Evolutionary conservation across 768 basidiomycete genomes (phyloP).

Genomic region (Calocera viscosa): DNA sequence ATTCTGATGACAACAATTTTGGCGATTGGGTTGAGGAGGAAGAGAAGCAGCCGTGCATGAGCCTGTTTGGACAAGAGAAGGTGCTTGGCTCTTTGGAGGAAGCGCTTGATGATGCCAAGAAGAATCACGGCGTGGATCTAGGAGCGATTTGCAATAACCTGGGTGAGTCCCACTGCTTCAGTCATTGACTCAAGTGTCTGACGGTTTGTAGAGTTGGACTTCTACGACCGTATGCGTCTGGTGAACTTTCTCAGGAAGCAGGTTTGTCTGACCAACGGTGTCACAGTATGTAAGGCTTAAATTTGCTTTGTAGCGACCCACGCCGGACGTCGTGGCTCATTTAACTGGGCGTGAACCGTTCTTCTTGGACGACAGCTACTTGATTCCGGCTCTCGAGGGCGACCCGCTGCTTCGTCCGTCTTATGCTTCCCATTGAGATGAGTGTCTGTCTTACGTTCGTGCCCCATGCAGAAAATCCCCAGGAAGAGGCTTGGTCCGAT

Average conservation of each 20-base stretch:
- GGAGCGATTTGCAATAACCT: constrained; percentile 38
- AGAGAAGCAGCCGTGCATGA: background rate
- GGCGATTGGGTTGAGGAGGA: constrained; percentile 4
- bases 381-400: constrained; percentile 69
- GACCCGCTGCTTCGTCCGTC: constrained; percentile 79
- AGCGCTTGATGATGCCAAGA: constrained; percentile 50
- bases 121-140: constrained; percentile 51
- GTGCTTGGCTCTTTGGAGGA: constrained; percentile 46
- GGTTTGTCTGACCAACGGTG: constrained; percentile 29
- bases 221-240: constrained; percentile 63
- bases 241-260: constrained; percentile 79
- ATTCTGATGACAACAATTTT: constrained; percentile 1
- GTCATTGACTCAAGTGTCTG: background rate
- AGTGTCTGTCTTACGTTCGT: constrained; percentile 9
- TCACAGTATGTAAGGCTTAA: constrained; percentile 3
- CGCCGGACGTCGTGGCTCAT: constrained; percentile 33
- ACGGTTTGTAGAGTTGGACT: constrained; percentile 48
- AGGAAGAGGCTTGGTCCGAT: constrained; percentile 63
- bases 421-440: background rate
- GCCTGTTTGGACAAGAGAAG: constrained; percentile 31
- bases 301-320: constrained; percentile 37
- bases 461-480: constrained; percentile 44
- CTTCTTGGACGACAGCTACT: constrained; percentile 63
- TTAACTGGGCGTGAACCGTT: constrained; percentile 49
- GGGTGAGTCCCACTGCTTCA: constrained; percentile 33